A percentile compares a stretch with the other conserved stretches of the same genome.
Conservation (phyloP, 805 yeast species). For the Sugiyamaella mastotermitis region DNA sequence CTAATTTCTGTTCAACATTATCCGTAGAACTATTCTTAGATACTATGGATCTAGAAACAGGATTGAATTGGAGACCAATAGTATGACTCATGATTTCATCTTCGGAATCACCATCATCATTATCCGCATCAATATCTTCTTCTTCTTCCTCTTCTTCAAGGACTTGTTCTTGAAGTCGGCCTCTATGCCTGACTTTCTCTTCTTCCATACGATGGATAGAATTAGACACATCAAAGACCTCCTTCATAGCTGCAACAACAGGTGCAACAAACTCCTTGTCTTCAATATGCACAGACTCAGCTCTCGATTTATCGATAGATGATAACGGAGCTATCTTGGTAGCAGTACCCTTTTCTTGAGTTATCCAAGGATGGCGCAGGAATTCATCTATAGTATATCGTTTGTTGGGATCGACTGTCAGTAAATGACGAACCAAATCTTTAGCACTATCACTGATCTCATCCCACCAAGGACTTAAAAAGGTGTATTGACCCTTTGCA, state of each 20-base stretch:
- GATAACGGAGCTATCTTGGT: neutral
- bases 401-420: conserved; percentile 64
- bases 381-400: conserved; percentile 70
- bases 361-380: conserved; percentile 72
- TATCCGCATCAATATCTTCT: conserved; percentile 21
- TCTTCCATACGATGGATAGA: conserved; percentile 80
- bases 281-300: neutral
- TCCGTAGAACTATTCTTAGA: neutral
- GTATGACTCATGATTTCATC: conserved; percentile 2
- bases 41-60: too few species aligned
- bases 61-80: too few species aligned
- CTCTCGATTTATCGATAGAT: neutral
- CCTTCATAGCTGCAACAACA: conserved; percentile 75
- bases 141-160: conserved; percentile 30
- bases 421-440: conserved; percentile 56
- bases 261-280: conserved; percentile 28
- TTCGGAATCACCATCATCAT: neutral
- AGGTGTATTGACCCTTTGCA: conserved; percentile 71
- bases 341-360: conserved; percentile 10
- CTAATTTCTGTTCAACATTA: conserved; percentile 6
- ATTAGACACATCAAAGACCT: conserved; percentile 79
- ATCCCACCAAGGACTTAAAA: conserved; percentile 85
- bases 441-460: conserved; percentile 67
- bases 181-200: conserved; percentile 38
- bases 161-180: conserved; percentile 20